Base-by-base conservation (phyloP, 495 filamentous ascomycete genomes). In the Trichoderma orchidacearum region DNA sequence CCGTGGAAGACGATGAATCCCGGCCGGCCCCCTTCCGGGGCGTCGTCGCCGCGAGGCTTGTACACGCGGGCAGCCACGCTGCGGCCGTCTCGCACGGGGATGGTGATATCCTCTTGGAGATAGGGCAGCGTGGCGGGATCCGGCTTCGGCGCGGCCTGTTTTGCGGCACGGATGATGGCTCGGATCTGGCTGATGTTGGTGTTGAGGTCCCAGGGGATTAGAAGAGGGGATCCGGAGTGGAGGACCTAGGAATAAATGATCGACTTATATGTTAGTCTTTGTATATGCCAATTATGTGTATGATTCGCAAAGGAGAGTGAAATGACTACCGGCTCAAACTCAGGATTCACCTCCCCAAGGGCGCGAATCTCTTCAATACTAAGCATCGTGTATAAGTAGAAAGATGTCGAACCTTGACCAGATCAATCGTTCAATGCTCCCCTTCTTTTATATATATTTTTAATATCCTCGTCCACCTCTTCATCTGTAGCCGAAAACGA, bases 1-100 rank as follows among this genome's bases (percentile, higher is more conserved):
- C 75, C 75, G 62, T 69, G 72, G 31, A 66, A 63, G 5, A 72
- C 58, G 5, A 74, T 62, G 12, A 76, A 62, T 1, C 72, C 54
- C 1, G 74, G 74, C 54, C 62, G 64, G 3, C 64, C 66, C 30
- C 35, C 58, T 7, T 52, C 21, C 13, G 63, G 53, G 15, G 5
- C 36, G 8, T 7, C 36, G 15, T 21, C 36, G 8, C n/a, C 36
- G n/a, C 45, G 30, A 0, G 67, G 71, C 41, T 63, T 65, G 61
- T 63, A 57, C 17, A 72, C 59, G 31, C 64, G 66, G 8, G 70
- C 63, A 5, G 59, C 52, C 58, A 70, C 70, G 23, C 56, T 38
- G 58, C 11, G 55, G 17, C 70, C 69, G 58, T 76, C 73, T 27
- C 70, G 66, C 45, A 71, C 66, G 0, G 66, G 63, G 32, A 77